phyloP scores from a whole-genome alignment of 257 asterid genomes.

The Ballota nigra region DNA sequence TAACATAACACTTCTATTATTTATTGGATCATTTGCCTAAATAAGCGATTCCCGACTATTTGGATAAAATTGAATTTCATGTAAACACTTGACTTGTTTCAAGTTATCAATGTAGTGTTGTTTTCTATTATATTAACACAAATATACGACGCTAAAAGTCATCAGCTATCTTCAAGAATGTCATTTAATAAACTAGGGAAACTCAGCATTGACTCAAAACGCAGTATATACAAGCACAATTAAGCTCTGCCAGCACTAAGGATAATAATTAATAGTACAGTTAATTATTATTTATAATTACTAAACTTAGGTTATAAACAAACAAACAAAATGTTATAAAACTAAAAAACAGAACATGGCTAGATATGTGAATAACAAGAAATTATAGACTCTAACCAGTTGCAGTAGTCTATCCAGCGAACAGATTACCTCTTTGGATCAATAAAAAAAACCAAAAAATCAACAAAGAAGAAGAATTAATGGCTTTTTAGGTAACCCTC shows the following conservation, averaged over 20 bases:
- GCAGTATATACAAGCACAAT: background rate
- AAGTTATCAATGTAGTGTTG: background rate
- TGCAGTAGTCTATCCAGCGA: background rate
- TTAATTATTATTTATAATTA: background rate
- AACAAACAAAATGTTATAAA: background rate
- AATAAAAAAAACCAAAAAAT: background rate
- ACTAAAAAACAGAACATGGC: conserved; percentile 11
- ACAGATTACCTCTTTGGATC: background rate
- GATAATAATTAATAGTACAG: background rate
- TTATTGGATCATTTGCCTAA: background rate
- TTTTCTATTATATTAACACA: background rate
- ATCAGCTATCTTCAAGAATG: background rate
- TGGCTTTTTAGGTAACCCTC: background rate
- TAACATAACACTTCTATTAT: background rate
- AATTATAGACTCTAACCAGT: background rate
- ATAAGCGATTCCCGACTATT: background rate
- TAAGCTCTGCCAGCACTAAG: background rate
- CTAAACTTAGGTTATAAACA: background rate
- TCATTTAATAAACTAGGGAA: background rate
- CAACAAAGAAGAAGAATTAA: background rate
- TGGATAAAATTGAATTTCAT: too few species aligned
- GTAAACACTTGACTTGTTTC: background rate
- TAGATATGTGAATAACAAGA: conserved; percentile 3
- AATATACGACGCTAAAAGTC: background rate
- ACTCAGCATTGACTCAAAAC: conserved; percentile 3